Evolutionary conservation across 2,329 filamentous ascomycete species (phyloP), one percentile per base, ranked within the genome.

Genomic region (Cytospora chrysosperma): DNA sequence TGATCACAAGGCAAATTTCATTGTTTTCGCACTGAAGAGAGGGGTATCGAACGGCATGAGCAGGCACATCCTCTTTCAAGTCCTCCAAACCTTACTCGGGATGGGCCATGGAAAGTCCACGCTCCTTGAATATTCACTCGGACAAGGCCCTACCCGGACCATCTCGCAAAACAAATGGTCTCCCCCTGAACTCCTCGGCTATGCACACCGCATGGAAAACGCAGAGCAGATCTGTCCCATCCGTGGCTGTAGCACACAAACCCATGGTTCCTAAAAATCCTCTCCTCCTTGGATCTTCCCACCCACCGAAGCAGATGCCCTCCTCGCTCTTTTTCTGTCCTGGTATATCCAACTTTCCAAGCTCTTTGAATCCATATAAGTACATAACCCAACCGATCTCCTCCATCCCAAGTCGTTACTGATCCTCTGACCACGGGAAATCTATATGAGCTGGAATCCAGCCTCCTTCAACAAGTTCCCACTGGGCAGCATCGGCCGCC

Each of bases 401-500:
- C n/a, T 24, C 4, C 43, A 47, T 24, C 17, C 4, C 43, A 24
- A 47, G 43, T 8, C 43, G 17, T 47, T 3, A 19, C n/a, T 47
- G 9, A 12, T 24, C 3, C n/a, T 12, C n/a, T 47, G 9, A 4
- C n/a, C 1, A 3, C 43, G 9, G 2, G 2, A 47, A 9, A 12
- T 19, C 37, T 60, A 79, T 4, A 81, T 37, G 26, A 78, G 64
- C 27, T 75, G 76, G 69, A 87, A 87, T 0, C 84, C 84, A 2
- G 83, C 82, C 32, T 82, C 77, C 67, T 80, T 75, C 59, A 87
- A 68, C 56, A 79, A 75, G 32, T 76, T 69, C 0, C 82, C 82
- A 0, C 72, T 75, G 0, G 82, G 79, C 30, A 86, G 67, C 63
- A 85, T 82, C 3, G 84, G 83, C 26, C 83, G 76, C 0, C 84